These are phyloP conservation scores for Lizanozyma gosingica DNA, from an alignment of 1,139 yeast genomes.

Conservation along the genomic window DNA sequence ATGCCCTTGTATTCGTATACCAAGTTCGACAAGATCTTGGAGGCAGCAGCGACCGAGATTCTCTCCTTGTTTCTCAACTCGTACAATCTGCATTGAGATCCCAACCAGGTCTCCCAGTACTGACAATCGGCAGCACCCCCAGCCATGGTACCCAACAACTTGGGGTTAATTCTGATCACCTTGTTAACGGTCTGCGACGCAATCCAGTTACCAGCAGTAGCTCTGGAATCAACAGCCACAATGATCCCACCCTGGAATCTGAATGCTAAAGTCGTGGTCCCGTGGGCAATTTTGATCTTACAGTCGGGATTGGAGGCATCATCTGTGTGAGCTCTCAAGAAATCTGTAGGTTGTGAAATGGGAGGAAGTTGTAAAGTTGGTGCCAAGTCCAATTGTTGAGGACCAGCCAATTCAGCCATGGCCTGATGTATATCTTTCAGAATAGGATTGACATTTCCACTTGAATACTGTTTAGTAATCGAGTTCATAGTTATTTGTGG, in stretches of 20 bases:
- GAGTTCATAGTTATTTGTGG: conserved; percentile 28
- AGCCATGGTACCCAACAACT: conserved; percentile 95
- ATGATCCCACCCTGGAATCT: conserved; percentile 93
- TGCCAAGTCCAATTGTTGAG: conserved; percentile 34
- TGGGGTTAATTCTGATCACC: conserved; percentile 94
- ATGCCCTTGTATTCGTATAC: conserved; percentile 93
- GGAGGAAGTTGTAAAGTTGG: conserved; percentile 76
- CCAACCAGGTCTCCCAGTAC: conserved; percentile 98
- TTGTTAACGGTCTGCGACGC: conserved; percentile 97
- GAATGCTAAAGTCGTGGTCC: conserved; percentile 95
- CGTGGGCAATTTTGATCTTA: conserved; percentile 94
- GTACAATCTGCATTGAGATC: conserved; percentile 91
- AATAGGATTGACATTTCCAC: conserved; percentile 20
- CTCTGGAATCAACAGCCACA: conserved; percentile 96
- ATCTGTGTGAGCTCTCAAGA: conserved; percentile 95
- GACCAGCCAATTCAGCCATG: conserved; percentile 13
- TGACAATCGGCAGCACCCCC: conserved; percentile 99
- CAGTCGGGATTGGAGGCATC: conserved; percentile 89
- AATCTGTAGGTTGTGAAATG: conserved; percentile 86
- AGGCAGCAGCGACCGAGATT: conserved; percentile 94
- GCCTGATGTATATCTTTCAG: conserved; percentile 23
- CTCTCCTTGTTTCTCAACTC: conserved; percentile 92
- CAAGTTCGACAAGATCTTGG: conserved; percentile 83
- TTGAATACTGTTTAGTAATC: conserved; percentile 31
- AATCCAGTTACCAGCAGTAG: conserved; percentile 98